Conservation (phyloP, 352 stramenopile genomes). For the Plasmopara halstedii region DNA sequence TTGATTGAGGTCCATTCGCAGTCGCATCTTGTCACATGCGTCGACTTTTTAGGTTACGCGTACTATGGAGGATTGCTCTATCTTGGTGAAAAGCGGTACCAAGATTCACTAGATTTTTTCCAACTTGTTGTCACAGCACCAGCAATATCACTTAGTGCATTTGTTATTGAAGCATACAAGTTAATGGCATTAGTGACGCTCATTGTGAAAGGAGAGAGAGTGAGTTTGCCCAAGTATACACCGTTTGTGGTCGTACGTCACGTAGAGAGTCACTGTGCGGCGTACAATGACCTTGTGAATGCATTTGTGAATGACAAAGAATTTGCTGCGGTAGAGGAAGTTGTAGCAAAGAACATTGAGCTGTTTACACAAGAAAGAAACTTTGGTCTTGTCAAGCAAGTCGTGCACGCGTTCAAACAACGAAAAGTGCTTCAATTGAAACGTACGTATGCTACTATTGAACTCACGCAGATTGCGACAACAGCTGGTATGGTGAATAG, state of each 20-base stretch:
- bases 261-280: constrained; percentile 53
- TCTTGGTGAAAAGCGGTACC: constrained; percentile 68
- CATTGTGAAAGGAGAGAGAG: constrained; percentile 41
- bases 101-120: constrained; percentile 68
- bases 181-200: constrained; percentile 68
- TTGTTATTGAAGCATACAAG: constrained; percentile 81
- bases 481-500: constrained; percentile 34
- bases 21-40: constrained; percentile 34
- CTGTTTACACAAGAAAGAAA: constrained; percentile 58
- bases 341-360: constrained; percentile 35
- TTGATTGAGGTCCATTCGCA: constrained; percentile 68
- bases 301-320: constrained; percentile 46
- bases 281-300: constrained; percentile 48
- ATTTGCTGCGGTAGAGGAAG: constrained; percentile 19
- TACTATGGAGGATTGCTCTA: constrained; percentile 79
- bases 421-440: constrained; percentile 67
- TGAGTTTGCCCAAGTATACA: constrained; percentile 71
- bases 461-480: constrained; percentile 47
- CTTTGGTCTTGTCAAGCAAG: constrained; percentile 74
- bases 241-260: constrained; percentile 67
- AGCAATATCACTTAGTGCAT: constrained; percentile 60
- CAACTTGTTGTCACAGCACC: constrained; percentile 65
- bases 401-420: constrained; percentile 55
- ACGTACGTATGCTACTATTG: constrained; percentile 74
- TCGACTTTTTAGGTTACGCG: constrained; percentile 75